phyloP scores from a whole-genome alignment of 108 stramenopile genomes.

The Conticribra weissflogii region DNA sequence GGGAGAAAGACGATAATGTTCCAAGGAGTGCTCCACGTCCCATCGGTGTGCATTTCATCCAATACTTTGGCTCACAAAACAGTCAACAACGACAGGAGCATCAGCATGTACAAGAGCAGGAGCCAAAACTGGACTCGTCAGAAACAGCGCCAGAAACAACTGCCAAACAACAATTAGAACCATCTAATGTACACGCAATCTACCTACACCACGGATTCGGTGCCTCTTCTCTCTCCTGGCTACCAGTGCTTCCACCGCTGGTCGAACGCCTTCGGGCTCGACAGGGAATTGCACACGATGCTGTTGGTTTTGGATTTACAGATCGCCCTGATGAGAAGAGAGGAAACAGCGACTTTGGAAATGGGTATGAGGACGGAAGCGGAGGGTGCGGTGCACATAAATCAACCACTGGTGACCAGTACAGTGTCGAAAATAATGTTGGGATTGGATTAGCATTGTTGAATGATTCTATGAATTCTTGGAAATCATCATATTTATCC shows the following conservation, averaged over 20 bases:
- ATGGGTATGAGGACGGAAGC: slow-evolving; percentile 59
- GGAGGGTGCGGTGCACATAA: slow-evolving; percentile 53
- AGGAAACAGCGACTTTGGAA: slow-evolving; percentile 56
- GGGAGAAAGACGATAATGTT: slow-evolving; percentile 1
- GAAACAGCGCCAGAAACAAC: slow-evolving; percentile 5
- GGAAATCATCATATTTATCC: neutral
- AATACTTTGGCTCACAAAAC: slow-evolving; percentile 31
- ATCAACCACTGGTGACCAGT: slow-evolving; percentile 27
- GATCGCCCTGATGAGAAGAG: slow-evolving; percentile 58
- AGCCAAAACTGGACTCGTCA: neutral
- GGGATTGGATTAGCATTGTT: slow-evolving; percentile 52
- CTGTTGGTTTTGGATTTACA: slow-evolving; percentile 85
- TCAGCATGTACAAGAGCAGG: slow-evolving; percentile 12
- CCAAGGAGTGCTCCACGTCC: neutral
- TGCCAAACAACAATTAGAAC: slow-evolving; percentile 21
- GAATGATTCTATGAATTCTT: slow-evolving; percentile 5
- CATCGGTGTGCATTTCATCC: slow-evolving; percentile 67
- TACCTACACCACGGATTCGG: slow-evolving; percentile 87
- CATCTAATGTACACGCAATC: too few species aligned
- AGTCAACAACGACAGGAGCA: neutral
- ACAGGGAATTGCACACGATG: slow-evolving; percentile 74
- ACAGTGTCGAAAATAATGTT: slow-evolving; percentile 49
- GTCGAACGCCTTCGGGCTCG: slow-evolving; percentile 47
- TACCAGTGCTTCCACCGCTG: slow-evolving; percentile 62
- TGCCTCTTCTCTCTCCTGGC: slow-evolving; percentile 82